Conservation (phyloP, 108 stramenopile species). For the Chaetoceros muelleri region DNA sequence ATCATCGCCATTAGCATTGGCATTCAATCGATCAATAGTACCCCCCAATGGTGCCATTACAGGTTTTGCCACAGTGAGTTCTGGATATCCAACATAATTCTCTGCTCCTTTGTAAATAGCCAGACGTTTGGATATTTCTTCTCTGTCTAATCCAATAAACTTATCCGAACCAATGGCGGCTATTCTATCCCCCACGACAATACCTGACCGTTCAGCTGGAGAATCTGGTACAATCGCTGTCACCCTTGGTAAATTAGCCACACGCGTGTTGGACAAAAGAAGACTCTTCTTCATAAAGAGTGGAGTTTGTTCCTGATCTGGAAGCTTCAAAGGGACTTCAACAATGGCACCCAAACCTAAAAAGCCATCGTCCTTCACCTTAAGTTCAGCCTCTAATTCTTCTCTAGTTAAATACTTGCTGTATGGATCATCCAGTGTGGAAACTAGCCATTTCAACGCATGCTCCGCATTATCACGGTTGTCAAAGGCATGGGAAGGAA, state of each 20-base stretch:
- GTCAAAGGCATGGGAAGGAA: conserved; percentile 17
- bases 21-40: background rate
- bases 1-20: conserved; percentile 6
- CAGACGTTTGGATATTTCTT: conserved; percentile 23
- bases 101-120: conserved; percentile 21
- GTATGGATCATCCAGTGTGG: conserved; percentile 58
- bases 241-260: conserved; percentile 50
- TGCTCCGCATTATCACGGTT: conserved; percentile 46
- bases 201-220: conserved; percentile 69
- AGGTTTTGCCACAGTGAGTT: conserved; percentile 71
- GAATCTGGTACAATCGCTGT: conserved; percentile 69
- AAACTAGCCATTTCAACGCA: conserved; percentile 49
- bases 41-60: conserved; percentile 20
- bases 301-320: background rate
- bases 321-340: conserved; percentile 16
- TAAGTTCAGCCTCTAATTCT: conserved; percentile 45
- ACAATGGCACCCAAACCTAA: conserved; percentile 61
- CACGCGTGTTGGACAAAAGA: conserved; percentile 16
- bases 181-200: conserved; percentile 80
- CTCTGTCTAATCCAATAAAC: conserved; percentile 37
- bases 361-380: conserved; percentile 35
- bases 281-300: background rate
- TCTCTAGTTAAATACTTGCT: conserved; percentile 68
- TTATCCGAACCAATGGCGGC: conserved; percentile 48
- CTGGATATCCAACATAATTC: conserved; percentile 47